Evolutionary conservation across 1,284 basidiomycete species (phyloP), one percentile per base, ranked within the genome.

Genomic region (Rhodotorula sp.): DNA sequence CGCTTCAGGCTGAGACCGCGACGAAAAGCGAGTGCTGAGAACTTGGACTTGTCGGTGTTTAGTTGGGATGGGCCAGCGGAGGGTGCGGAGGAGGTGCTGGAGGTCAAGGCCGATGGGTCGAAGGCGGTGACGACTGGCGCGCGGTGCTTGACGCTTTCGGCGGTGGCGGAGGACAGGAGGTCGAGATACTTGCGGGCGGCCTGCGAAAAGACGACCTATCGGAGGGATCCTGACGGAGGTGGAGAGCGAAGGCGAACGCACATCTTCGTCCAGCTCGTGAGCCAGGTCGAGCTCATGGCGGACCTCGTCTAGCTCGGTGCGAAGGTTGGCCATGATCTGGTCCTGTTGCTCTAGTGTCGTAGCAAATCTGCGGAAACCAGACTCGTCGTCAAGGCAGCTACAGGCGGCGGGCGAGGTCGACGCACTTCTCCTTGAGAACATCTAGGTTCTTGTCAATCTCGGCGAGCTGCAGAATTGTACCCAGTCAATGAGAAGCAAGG

Each of bases 341-440:
- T 64, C 57, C 15, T 70, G 68, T 51, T 66, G 61, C 2, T 52
- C 47, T 4, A 44, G 26, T 0, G 56, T 24, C 0, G 64, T 70
- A 7, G n/a, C 24, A 30, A 56, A 62, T 52, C 68, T 69, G 64
- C 22, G 40, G 18, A 15, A 10, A 7, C 16, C 6, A 6, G 2
- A n/a, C n/a, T n/a, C n/a, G n/a, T n/a, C n/a, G n/a, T n/a, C n/a
- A n/a, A n/a, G n/a, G n/a, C n/a, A n/a, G n/a, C n/a, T n/a, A n/a
- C n/a, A n/a, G n/a, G n/a, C n/a, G n/a, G n/a, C n/a, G n/a, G n/a
- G n/a, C n/a, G n/a, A n/a, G n/a, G n/a, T n/a, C 15, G 13, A 44
- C 51, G 24, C 34, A 69, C 68, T 67, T 66, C 47, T 70, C 68
- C 22, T 52, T 51, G 48, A 70, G 50, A 9, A 70, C 58, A 2